Evolutionary conservation across 2,329 filamentous ascomycete species (phyloP), one percentile per base, ranked within the genome.

Genomic region (Monosporascus sp.): DNA sequence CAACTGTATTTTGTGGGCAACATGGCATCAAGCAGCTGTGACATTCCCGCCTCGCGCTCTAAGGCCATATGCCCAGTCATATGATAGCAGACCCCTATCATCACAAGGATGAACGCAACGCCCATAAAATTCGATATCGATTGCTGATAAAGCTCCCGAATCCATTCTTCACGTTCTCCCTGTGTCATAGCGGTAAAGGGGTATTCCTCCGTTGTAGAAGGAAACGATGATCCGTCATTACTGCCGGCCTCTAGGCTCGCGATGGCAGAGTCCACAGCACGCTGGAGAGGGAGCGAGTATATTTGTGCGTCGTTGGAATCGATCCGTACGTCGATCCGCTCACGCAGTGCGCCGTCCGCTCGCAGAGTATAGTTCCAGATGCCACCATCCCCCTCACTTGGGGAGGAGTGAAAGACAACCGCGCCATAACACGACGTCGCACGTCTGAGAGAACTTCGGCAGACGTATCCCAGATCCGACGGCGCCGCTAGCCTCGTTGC

Each of bases 1-100:
- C 90, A 95, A 44, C 82, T 76, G 48, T 79, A 79, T 51, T 79
- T 78, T 52, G 89, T 89, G 1, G 89, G 87, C 77, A 94, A 92
- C 90, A 96, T 96, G 51, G 90, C 87, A 70, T 97, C 92, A 44
- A 97, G 83, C 27, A 97, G 77, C 57, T 91, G 89, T 5, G 89
- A 89, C 81, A 96, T 94, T 54, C 91, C 92, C 17, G 85, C 77
- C 73, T 97, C 92, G 52, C 92, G 79, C 71, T 97, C 92, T 2
- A 86, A 84, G 7, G 92, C 91, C 67, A 96, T 86, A 62, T 92
- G 85, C 8, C 92, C 92, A 0, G 90, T 89, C 53, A 96, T 76
- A 64, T 97, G 91, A 67, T 96, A 97, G 38, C 86, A 87, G 25
- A 96, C 81, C 51, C 89, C 90, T 46, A 94, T 85, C 51, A 94